Evolutionary conservation across 2,329 filamentous ascomycete genomes (phyloP).

Genomic region (Pyrenochaeta sp.): DNA sequence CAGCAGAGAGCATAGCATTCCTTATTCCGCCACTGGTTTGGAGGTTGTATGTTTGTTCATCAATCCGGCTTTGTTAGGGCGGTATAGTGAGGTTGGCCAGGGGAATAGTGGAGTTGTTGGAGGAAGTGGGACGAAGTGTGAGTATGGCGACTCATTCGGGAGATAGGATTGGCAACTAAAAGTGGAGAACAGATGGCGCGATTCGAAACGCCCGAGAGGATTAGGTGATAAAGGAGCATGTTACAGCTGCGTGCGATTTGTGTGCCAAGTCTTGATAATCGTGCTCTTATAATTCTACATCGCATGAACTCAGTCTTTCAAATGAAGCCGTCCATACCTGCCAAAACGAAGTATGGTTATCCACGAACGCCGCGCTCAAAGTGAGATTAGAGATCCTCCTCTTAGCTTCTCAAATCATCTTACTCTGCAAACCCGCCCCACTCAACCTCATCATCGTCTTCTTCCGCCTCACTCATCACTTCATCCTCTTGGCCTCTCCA

Average conservation of each 20-base stretch:
- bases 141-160: too few relatives aligned
- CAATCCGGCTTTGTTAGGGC: conserved; percentile 32
- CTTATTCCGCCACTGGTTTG: conserved; percentile 31
- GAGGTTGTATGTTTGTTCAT: conserved; percentile 35
- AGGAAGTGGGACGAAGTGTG: too few relatives aligned
- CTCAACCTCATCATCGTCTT: conserved; percentile 65
- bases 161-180: too few relatives aligned
- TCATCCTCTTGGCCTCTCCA: conserved; percentile 58
- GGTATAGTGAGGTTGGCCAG: conserved; percentile 20
- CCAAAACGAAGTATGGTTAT: too few relatives aligned
- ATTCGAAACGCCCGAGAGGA: too few relatives aligned
- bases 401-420: conserved; percentile 17
- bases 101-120: not conserved
- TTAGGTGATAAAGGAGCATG: too few relatives aligned
- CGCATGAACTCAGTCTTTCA: too few relatives aligned
- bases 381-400: conserved; percentile 11
- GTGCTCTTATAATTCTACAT: too few relatives aligned
- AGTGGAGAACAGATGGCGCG: too few relatives aligned
- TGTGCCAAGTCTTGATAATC: too few relatives aligned
- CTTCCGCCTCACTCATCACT: conserved; percentile 46
- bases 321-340: too few relatives aligned
- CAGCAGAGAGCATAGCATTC: conserved; percentile 21
- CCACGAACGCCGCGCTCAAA: conserved; percentile 40
- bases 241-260: too few relatives aligned
- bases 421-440: conserved; percentile 77